Evolutionary conservation across 768 basidiomycete genomes (phyloP), one percentile per base, ranked within the genome.

Genomic region (Boletus rex-veris): DNA sequence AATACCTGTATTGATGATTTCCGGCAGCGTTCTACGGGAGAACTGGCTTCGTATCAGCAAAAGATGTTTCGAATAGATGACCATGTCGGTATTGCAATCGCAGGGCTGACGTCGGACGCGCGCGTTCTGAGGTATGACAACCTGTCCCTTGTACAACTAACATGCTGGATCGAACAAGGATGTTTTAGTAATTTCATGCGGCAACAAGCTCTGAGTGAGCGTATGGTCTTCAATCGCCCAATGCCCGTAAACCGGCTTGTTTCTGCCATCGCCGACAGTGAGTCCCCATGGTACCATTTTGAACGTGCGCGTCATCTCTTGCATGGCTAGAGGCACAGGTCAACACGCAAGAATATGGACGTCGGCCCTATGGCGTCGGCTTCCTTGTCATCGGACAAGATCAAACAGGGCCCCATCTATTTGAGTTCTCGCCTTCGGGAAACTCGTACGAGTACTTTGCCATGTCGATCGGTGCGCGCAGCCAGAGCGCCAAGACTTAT

Each of bases 21-120:
- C 39, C 15, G 41, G n/a, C 46, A 99, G 97, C 84, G 96, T 72
- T 98, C 97, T 28, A 95, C 93, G 14, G 97, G 97, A 55, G 96
- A 98, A 71, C 81, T 99, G 48, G 95, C 97, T 15, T 92, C 92
- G n/a, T 98, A 98, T 79, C 97, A 99, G 70, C 95, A 98, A 77
- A 98, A 99, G 81, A 90, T 98, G 88, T 97, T 96, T 73, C 82
- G 94, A 66, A 96, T 99, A 85, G 97, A 99, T 68, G 94, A 98
- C 72, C 97, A 99, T 75, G 86, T 97, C 62, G 97, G 97, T n/a
- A 93, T 99, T 65, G 96, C 95, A 45, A 98, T 99, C 69, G 97
- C 97, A 47, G 97, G 97, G n/a, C 76, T 99, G 58, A 99, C 97
- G 9, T 94, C 91, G 43, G 97, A 99, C 77, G 97, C 97, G 41